Evolutionary conservation across 208 protist species (phyloP), one percentile per base, ranked within the genome.

Genomic region (Trichomonas tenax): DNA sequence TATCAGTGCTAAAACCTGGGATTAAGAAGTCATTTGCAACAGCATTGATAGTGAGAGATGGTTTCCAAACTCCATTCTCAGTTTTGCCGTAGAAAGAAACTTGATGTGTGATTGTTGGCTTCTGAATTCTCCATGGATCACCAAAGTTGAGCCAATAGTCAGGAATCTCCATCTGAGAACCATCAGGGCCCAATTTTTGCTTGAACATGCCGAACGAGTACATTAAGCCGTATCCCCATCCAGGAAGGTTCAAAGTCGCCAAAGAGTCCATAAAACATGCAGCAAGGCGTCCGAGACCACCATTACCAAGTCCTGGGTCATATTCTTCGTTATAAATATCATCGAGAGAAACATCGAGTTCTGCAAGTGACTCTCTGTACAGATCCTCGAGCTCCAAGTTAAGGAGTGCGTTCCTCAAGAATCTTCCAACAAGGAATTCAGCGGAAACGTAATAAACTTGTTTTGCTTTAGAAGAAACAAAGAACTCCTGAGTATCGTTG

Each of bases 401-500:
- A 14, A 93, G 21, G 21, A 93, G n/a, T 51, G 86, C 86, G 45
- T 93, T 93, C 38, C 86, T 48, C 0, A 93, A 26, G 86, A 93
- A 93, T 38, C 86, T 48, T 48, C 86, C 86, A 41, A 93, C 44
- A n/a, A 93, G 45, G 15, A 93, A 93, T 38, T 93, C 86, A 58
- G 45, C 44, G 1, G 86, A 93, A 1, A 93, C 44, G 36, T 93
- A 93, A 26, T 93, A 93, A 34, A 93, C 86, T 58, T 58, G 40
- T 95, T 97, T 97, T 1, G 96, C 40, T n/a, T 96, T 86, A 34
- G 95, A 72, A 38, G 96, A 96, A 23, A 96, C 84, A 36, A 97
- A 97, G 84, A 97, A 97, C 40, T 96, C 45, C 23, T 97, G 96
- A 34, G 97, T 97, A 86, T 97, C 97, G 86, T 97, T 97, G 82